These are phyloP conservation scores for Skeletonema tropicum DNA, from an alignment of 108 stramenopile species.

Conservation along the genomic window DNA sequence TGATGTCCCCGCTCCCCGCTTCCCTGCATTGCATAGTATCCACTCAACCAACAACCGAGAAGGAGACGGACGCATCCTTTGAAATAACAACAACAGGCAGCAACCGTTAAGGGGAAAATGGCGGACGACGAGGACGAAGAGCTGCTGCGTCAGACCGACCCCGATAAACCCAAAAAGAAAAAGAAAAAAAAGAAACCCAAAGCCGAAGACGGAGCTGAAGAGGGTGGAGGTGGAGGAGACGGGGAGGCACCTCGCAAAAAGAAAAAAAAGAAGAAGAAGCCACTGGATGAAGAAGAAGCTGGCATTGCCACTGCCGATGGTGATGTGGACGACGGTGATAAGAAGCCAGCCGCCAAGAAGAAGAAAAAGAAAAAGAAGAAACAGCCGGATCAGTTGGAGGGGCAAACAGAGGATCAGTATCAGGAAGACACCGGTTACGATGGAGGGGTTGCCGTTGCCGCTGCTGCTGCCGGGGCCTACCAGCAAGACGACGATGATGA, in stretches of 20 bases:
- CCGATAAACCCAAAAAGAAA: neutral
- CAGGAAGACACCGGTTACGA: neutral
- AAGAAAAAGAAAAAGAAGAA: constrained; percentile 5
- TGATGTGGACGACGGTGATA: neutral
- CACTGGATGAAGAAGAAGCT: neutral
- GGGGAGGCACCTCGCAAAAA: neutral
- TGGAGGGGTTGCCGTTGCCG: neutral
- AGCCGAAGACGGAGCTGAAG: neutral
- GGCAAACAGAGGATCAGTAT: neutral
- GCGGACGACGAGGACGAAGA: constrained; percentile 3
- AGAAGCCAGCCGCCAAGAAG: neutral
- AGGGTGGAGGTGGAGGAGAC: neutral
- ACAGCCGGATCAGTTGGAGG: neutral
- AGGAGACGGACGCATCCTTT: no score
- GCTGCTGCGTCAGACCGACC: neutral
- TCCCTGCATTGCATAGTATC: no score
- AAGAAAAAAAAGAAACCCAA: constrained; percentile 30
- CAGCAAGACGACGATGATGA: neutral
- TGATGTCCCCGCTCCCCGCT: no score
- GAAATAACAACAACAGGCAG: neutral
- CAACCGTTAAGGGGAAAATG: neutral
- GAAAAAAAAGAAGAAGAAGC: constrained; percentile 7
- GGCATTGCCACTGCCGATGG: neutral
- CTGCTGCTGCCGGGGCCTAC: neutral
- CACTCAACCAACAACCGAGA: no score